Conservation (phyloP, 2,329 filamentous ascomycete genomes). For the Coniochaeta pulveracea region DNA sequence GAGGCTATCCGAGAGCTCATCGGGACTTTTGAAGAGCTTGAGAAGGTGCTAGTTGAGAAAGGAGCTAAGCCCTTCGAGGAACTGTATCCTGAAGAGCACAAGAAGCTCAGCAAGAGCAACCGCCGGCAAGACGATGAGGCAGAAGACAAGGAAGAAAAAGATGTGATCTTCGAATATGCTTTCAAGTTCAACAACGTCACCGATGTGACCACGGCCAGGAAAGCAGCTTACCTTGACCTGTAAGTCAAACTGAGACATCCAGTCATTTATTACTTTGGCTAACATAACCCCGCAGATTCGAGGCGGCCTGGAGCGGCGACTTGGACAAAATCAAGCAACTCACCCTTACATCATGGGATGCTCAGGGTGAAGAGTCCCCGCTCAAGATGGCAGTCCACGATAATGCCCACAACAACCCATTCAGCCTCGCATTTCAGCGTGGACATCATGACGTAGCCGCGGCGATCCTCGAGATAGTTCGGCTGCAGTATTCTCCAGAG, state of each 20-base stretch:
- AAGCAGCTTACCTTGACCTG: constrained; percentile 51
- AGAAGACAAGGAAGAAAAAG: constrained; percentile 5
- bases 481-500: constrained; percentile 53
- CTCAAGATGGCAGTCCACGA: constrained; percentile 54
- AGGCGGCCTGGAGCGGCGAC: constrained; percentile 65
- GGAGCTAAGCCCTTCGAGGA: constrained; percentile 58
- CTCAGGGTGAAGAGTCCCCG: constrained; percentile 40
- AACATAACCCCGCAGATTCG: constrained; percentile 36
- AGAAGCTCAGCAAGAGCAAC: constrained; percentile 5
- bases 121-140: too few relatives aligned
- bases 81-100: constrained; percentile 42
- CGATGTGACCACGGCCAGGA: constrained; percentile 43
- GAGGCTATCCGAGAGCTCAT: constrained; percentile 40
- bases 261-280: background rate
- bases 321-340: constrained; percentile 52
- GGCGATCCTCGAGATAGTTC: constrained; percentile 57
- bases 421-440: constrained; percentile 55
- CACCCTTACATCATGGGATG: constrained; percentile 48
- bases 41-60: constrained; percentile 39
- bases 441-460: constrained; percentile 54
- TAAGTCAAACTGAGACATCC: constrained; percentile 24
- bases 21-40: constrained; percentile 40
- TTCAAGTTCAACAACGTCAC: constrained; percentile 41
- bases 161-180: constrained; percentile 27
- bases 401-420: constrained; percentile 39